A percentile compares a stretch with the other conserved stretches of the same genome.
These are phyloP conservation scores for Podila minutissima DNA, from an alignment of 192 early-diverging fungal genomes.

Conservation along the genomic window DNA sequence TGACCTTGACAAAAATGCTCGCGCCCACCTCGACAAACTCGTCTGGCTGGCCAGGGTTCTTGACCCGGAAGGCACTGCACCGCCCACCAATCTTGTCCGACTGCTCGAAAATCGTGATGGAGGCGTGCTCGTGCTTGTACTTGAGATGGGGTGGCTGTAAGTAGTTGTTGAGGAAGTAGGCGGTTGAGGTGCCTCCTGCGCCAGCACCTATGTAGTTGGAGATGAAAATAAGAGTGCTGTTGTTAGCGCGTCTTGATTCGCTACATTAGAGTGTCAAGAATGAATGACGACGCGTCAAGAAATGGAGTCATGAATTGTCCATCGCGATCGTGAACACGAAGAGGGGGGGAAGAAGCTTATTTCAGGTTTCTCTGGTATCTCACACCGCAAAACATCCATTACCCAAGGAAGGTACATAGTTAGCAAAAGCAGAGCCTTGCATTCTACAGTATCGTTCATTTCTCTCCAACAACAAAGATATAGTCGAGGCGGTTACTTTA, in stretches of 20 bases:
- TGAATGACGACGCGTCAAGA: neutral
- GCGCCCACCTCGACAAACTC: conserved; percentile 66
- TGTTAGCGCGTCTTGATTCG: too few relatives aligned
- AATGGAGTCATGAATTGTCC: neutral
- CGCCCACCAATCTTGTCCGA: conserved; percentile 66
- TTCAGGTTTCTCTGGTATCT: too few relatives aligned
- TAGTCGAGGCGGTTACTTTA: neutral
- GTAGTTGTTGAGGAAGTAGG: conserved; percentile 52
- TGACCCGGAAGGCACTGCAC: conserved; percentile 30
- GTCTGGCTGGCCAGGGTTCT: conserved; percentile 30
- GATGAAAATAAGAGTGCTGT: too few relatives aligned
- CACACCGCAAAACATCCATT: too few relatives aligned
- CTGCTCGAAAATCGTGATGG: conserved; percentile 66
- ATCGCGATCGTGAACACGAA: too few relatives aligned
- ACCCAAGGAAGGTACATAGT: neutral
- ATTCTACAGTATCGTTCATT: neutral
- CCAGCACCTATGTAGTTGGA: conserved; percentile 54
- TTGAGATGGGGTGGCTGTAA: conserved; percentile 18
- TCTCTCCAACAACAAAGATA: neutral
- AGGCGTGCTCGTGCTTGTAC: conserved; percentile 32
- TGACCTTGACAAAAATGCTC: conserved; percentile 69
- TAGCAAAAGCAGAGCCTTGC: neutral
- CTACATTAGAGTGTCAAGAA: neutral
- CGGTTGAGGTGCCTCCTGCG: conserved; percentile 61
- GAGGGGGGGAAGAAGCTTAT: too few relatives aligned